phyloP scores from a whole-genome alignment of 1,139 yeast genomes.

The Magnusiomyces suaveolens region DNA sequence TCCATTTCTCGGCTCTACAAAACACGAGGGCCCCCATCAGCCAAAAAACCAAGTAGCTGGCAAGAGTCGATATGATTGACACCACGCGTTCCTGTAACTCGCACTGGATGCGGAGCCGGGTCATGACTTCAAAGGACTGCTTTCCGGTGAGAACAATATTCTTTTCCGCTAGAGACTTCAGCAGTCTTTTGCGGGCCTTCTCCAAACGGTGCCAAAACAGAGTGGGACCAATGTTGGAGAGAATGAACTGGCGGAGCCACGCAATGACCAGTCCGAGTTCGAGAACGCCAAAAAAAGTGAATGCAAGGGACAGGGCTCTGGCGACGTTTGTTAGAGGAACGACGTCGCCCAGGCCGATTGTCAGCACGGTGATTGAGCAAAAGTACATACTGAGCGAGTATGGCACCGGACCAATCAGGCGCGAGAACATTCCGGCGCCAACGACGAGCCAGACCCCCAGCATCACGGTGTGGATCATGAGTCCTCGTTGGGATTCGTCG shows the following conservation, averaged over 20 bases:
- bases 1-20: conserved; percentile 51
- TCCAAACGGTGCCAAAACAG: conserved; percentile 23
- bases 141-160: conserved; percentile 20
- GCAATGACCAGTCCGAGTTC: conserved; percentile 63
- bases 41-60: conserved; percentile 52
- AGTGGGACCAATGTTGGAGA: conserved; percentile 51
- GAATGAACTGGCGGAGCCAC: conserved; percentile 56
- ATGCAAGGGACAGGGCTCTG: conserved; percentile 49
- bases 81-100: conserved; percentile 26
- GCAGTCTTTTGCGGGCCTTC: conserved; percentile 15
- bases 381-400: conserved; percentile 62
- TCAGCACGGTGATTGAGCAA: conserved; percentile 60
- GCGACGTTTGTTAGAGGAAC: conserved; percentile 45
- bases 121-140: conserved; percentile 46
- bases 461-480: conserved; percentile 60
- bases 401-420: conserved; percentile 33
- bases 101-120: conserved; percentile 39
- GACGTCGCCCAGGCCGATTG: conserved; percentile 74
- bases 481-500: conserved; percentile 53
- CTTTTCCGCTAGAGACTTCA: conserved; percentile 16
- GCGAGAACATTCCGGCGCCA: conserved; percentile 53
- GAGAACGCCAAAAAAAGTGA: conserved; percentile 59
- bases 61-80: conserved; percentile 37
- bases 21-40: conserved; percentile 62
- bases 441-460: conserved; percentile 59